phyloP scores from a whole-genome alignment of 768 basidiomycete species.

The Mycena albidolilacea region DNA sequence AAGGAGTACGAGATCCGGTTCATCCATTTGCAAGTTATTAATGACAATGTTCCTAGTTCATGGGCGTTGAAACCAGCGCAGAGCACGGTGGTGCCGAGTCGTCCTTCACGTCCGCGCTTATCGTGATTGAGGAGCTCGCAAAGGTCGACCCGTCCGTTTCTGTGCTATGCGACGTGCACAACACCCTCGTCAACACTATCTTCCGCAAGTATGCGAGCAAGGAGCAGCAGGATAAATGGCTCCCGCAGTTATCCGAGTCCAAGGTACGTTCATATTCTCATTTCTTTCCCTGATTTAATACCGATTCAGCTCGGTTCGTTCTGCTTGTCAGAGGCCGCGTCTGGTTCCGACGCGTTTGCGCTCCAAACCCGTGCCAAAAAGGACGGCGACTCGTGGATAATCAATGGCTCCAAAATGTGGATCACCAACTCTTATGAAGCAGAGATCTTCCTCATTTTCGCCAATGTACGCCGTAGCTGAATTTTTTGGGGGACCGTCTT shows the following conservation, averaged over 20 bases:
- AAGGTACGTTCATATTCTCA: slow-evolving; percentile 64
- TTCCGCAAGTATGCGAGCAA: slow-evolving; percentile 88
- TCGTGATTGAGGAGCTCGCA: slow-evolving; percentile 97
- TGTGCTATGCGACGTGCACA: slow-evolving; percentile 98
- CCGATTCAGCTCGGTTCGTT: slow-evolving; percentile 88
- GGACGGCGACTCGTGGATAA: slow-evolving; percentile 86
- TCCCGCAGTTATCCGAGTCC: slow-evolving; percentile 84
- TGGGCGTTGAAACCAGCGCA: slow-evolving; percentile 95
- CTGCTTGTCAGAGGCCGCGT: slow-evolving; percentile 92
- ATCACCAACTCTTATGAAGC: slow-evolving; percentile 97
- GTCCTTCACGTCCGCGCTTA: slow-evolving; percentile 95
- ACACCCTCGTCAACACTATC: slow-evolving; percentile 97
- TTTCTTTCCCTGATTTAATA: slow-evolving; percentile 6
- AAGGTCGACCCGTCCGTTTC: slow-evolving; percentile 97
- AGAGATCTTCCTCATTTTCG: slow-evolving; percentile 94
- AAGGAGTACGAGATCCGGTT: slow-evolving; percentile 76
- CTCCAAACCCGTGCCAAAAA: slow-evolving; percentile 93
- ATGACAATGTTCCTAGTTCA: slow-evolving; percentile 70
- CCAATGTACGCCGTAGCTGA: slow-evolving; percentile 73
- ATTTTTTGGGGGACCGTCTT: neutral
- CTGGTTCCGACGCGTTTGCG: slow-evolving; percentile 98
- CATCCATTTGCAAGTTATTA: slow-evolving; percentile 1
- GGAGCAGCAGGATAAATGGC: slow-evolving; percentile 89
- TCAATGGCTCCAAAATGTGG: slow-evolving; percentile 99
- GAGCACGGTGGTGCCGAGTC: slow-evolving; percentile 91